Base-by-base conservation (phyloP, 768 basidiomycete species). In the Tricholoma terreum region DNA sequence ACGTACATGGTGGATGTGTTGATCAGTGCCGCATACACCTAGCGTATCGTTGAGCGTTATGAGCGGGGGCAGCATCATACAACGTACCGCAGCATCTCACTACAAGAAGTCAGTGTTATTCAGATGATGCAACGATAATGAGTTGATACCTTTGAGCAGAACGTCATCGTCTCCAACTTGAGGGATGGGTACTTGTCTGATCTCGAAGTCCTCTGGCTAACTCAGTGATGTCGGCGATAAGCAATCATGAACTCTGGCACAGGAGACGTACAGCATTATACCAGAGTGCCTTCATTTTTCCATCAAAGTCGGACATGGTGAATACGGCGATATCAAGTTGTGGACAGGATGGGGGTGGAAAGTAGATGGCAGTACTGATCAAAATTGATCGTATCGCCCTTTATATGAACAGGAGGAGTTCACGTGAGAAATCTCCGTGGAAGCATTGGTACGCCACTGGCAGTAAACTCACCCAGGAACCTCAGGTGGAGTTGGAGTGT, bases 151-250 rank as follows among this genome's bases (percentile, higher is more conserved):
- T 79, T 92, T 90, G 62, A 92, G 75, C 52, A 91, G 78, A 50
- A 91, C 81, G 24, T 92, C 90, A 53, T 89, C 81, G 59, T 87
- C 85, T 33, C 79, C 79, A 58, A 82, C 75, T 57, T 80, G 58
- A 6, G 89, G 89, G 55, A 90, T 82, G 4, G 86, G 84, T 7
- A 90, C 87, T 36, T 84, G 72, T 63, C 77, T 84, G 57, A 90
- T 77, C 55, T 83, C 81, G 62, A 90, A 91, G 50, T 89, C 70
- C 63, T 75, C 73, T 54, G 89, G 84, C 86, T 89, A 57, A 31
- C 46, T 49, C 27, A 21, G 11, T n/a, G n/a, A 55, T 33, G 33
- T 8, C 40, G 50, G 55, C 22, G 52, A n/a, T 50, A 42, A 17
- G 10, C 43, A 69, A 43, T 62, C 59, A 56, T 30, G 62, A 50